phyloP scores from a whole-genome alignment of 2,329 filamentous ascomycete genomes.

The Trichophyton benhamiae region DNA sequence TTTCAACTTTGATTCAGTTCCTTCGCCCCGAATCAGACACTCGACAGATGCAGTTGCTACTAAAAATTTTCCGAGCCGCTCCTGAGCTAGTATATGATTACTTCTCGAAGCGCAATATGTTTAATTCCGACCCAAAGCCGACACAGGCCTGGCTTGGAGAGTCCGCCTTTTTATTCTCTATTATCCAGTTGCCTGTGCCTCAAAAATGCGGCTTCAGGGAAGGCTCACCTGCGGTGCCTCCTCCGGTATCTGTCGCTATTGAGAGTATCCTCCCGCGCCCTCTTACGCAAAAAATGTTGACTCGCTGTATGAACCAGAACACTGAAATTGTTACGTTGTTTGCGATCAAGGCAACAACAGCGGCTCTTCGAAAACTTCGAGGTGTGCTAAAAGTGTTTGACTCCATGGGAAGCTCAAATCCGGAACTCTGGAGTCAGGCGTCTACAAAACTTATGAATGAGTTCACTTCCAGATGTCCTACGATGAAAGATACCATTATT shows the following conservation, averaged over 20 bases:
- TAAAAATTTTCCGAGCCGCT: conserved; percentile 65
- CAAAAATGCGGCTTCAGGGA: conserved; percentile 55
- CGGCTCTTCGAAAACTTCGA: conserved; percentile 67
- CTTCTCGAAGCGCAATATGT: conserved; percentile 65
- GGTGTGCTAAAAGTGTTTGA: conserved; percentile 50
- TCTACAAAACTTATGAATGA: conserved; percentile 55
- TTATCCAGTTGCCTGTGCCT: conserved; percentile 63
- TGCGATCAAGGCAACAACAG: conserved; percentile 62
- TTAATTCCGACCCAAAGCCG: conserved; percentile 81
- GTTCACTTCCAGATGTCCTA: conserved; percentile 66
- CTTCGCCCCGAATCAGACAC: conserved; percentile 73
- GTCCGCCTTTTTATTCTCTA: conserved; percentile 73
- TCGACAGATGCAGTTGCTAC: conserved; percentile 67
- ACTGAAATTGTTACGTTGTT: conserved; percentile 75
- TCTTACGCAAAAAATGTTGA: conserved; percentile 65
- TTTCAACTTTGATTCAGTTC: conserved; percentile 66
- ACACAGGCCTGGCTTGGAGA: conserved; percentile 93
- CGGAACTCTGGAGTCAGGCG: conserved; percentile 56
- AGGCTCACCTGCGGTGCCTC: conserved; percentile 54
- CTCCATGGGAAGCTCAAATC: conserved; percentile 33
- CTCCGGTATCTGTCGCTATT: conserved; percentile 64
- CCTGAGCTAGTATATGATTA: conserved; percentile 84
- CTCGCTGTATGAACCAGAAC: conserved; percentile 65
- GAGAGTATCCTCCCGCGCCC: conserved; percentile 79
- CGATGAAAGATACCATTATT: conserved; percentile 66